phyloP scores from a whole-genome alignment of 2,329 filamentous ascomycete genomes.

The Claviceps quebecensis region DNA sequence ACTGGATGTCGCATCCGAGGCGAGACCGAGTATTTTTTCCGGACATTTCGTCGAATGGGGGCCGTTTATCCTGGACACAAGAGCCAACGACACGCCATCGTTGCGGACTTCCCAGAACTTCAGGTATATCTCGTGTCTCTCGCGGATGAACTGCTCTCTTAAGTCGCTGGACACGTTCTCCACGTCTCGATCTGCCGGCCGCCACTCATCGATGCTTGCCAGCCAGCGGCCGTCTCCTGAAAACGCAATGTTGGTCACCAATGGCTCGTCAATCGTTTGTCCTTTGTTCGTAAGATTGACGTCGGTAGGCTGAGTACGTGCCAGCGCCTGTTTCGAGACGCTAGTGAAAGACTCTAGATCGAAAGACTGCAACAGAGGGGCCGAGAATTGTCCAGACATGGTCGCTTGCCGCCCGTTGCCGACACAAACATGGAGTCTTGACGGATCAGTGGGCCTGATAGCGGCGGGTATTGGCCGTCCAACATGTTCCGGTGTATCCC shows the following conservation, averaged over 20 bases:
- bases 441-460: constrained; percentile 47
- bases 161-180: constrained; percentile 26
- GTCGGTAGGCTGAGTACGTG: constrained; percentile 75
- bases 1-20: constrained; percentile 50
- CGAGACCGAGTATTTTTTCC: constrained; percentile 56
- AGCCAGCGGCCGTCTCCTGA: constrained; percentile 79
- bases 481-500: constrained; percentile 28
- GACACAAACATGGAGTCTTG: constrained; percentile 54
- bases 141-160: constrained; percentile 31
- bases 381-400: constrained; percentile 36
- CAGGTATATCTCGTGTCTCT: constrained; percentile 59
- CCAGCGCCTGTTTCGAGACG: constrained; percentile 73
- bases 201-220: constrained; percentile 85
- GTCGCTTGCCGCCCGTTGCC: constrained; percentile 45
- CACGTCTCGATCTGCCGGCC: constrained; percentile 55
- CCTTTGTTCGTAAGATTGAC: constrained; percentile 62
- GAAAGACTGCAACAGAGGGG: constrained; percentile 63
- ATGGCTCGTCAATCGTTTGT: constrained; percentile 59
- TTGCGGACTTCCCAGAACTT: constrained; percentile 75
- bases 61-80: constrained; percentile 70
- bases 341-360: constrained; percentile 69
- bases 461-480: constrained; percentile 42
- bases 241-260: constrained; percentile 60
- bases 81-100: constrained; percentile 46
- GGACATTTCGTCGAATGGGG: constrained; percentile 52